Evolutionary conservation across 2,329 filamentous ascomycete genomes (phyloP).

Genomic region (Venturia oleaginea): DNA sequence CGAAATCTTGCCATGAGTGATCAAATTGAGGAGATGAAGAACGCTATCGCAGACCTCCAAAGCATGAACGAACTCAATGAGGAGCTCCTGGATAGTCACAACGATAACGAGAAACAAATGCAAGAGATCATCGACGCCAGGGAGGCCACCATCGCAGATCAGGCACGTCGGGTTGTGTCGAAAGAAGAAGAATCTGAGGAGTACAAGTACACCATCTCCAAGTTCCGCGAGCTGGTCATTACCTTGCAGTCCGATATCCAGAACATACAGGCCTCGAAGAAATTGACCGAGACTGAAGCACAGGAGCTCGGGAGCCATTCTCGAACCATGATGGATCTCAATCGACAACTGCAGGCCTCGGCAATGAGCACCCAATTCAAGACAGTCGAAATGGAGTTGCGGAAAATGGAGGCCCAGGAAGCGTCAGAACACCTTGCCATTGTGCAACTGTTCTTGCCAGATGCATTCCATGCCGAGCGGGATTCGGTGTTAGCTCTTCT

Average conservation of each 20-base stretch:
- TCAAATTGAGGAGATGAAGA: constrained; percentile 72
- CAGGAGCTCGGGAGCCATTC: constrained; percentile 83
- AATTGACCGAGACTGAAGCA: constrained; percentile 85
- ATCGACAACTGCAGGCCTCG: constrained; percentile 84
- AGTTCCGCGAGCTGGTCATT: constrained; percentile 82
- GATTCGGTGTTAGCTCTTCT: constrained; percentile 85
- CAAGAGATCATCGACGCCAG: constrained; percentile 88
- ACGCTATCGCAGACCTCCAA: constrained; percentile 78
- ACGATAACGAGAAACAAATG: constrained; percentile 88
- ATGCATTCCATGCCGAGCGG: constrained; percentile 68
- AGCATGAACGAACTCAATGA: constrained; percentile 87
- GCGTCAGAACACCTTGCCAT: constrained; percentile 82
- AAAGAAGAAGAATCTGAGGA: constrained; percentile 77
- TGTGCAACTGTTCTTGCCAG: constrained; percentile 79
- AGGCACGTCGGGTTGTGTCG: constrained; percentile 60
- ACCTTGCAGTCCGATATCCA: constrained; percentile 79
- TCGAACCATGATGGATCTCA: constrained; percentile 91
- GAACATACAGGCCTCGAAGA: constrained; percentile 84
- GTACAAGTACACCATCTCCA: constrained; percentile 78
- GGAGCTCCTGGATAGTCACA: constrained; percentile 86
- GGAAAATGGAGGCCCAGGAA: constrained; percentile 80
- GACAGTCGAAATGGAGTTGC: constrained; percentile 83
- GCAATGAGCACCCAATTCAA: constrained; percentile 88
- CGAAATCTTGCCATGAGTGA: constrained; percentile 78
- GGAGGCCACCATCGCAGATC: constrained; percentile 75